phyloP scores from a whole-genome alignment of 2,329 filamentous ascomycete genomes.

The Fusarium sp. region DNA sequence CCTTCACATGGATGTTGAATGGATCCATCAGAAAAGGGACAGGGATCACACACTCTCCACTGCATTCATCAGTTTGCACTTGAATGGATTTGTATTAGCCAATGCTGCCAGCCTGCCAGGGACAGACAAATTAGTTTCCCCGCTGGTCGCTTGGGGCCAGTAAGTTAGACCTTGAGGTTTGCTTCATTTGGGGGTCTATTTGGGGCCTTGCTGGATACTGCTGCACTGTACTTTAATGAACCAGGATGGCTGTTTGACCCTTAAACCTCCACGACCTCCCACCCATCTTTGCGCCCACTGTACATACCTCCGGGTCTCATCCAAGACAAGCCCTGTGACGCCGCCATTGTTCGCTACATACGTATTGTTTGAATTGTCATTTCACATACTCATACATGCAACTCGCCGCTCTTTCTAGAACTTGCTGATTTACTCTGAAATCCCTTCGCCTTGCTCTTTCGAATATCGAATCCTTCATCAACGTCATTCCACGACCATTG shows the following conservation, averaged over 20 bases:
- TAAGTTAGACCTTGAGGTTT: neutral
- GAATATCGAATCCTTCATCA: conserved; percentile 5
- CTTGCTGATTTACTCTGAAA: conserved; percentile 4
- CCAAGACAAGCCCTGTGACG: conserved; percentile 26
- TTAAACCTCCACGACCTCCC: conserved; percentile 39
- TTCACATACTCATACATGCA: conserved; percentile 17
- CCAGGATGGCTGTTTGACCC: conserved; percentile 8
- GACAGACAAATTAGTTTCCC: conserved; percentile 45
- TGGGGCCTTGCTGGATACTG: too few species aligned
- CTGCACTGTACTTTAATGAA: conserved; percentile 4
- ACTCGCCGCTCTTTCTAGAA: conserved; percentile 19
- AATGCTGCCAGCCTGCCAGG: conserved; percentile 38
- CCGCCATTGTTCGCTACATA: conserved; percentile 19
- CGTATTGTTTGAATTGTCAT: conserved; percentile 23
- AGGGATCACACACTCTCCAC: conserved; percentile 29
- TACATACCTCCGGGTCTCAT: conserved; percentile 18
- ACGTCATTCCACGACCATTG: conserved; percentile 33
- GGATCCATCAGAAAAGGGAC: conserved; percentile 14
- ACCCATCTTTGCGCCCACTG: conserved; percentile 19
- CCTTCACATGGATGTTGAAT: neutral
- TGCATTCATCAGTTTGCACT: conserved; percentile 34
- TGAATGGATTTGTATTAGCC: conserved; percentile 31
- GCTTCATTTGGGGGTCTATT: conserved; percentile 11
- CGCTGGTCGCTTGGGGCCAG: conserved; percentile 39
- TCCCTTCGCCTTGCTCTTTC: conserved; percentile 3